Evolutionary conservation across 2,329 filamentous ascomycete genomes (phyloP).

Genomic region (Fusarium coicis): DNA sequence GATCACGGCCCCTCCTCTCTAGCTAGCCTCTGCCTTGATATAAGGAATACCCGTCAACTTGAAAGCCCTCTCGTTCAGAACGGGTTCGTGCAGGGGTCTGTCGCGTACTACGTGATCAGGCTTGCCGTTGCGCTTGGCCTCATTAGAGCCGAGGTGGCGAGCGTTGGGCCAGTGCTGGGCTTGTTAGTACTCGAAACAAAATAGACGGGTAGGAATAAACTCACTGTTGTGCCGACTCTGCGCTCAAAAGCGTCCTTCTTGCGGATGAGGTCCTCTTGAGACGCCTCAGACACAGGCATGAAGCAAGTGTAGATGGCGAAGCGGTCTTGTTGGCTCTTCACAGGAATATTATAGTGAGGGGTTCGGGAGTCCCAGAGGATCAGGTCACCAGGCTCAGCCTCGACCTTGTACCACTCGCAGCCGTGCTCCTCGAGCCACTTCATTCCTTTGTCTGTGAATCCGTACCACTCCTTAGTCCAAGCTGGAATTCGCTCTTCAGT

Average conservation of each 20-base stretch:
- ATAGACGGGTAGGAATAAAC: neutral
- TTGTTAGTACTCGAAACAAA: neutral
- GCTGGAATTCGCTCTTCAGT: conserved; percentile 51
- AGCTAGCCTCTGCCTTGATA: conserved; percentile 15
- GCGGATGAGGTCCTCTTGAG: conserved; percentile 51
- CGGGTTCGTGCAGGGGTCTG: conserved; percentile 31
- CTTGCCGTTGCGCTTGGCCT: conserved; percentile 36
- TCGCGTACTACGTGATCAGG: conserved; percentile 31
- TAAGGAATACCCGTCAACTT: conserved; percentile 41
- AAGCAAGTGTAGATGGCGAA: conserved; percentile 48
- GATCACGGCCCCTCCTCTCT: neutral
- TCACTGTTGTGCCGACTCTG: conserved; percentile 50
- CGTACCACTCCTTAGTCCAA: conserved; percentile 49
- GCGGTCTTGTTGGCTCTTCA: conserved; percentile 51
- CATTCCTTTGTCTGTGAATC: conserved; percentile 52
- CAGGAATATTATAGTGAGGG: conserved; percentile 55
- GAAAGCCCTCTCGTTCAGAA: conserved; percentile 30
- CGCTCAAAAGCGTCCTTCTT: conserved; percentile 56
- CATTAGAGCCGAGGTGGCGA: conserved; percentile 27
- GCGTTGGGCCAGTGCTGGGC: conserved; percentile 50
- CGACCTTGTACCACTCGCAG: conserved; percentile 51
- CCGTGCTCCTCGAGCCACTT: conserved; percentile 49
- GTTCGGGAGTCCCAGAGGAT: conserved; percentile 53
- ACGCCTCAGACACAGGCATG: conserved; percentile 33
- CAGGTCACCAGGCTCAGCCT: conserved; percentile 56